A percentile compares a stretch with the other conserved stretches of the same genome.
Evolutionary conservation across 805 yeast species (phyloP).

Genomic region (Kodamaea laetipori): DNA sequence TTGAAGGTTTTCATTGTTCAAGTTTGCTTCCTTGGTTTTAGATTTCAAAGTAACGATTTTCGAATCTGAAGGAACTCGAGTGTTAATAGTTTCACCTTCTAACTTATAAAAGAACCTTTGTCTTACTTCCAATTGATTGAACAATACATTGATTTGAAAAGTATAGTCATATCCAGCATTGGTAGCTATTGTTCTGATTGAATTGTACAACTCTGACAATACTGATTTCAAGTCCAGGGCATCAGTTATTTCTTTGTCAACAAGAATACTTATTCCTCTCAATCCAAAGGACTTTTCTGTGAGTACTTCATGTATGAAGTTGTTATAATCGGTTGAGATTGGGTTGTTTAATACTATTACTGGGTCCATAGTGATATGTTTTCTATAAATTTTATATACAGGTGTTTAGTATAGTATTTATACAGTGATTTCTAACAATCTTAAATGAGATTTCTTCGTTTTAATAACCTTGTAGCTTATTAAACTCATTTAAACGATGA

Average conservation of each 20-base stretch:
- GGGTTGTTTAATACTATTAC: slow-evolving; percentile 9
- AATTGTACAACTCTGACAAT: slow-evolving; percentile 33
- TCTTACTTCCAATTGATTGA: slow-evolving; percentile 20
- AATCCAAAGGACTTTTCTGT: slow-evolving; percentile 1
- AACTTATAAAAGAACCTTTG: slow-evolving; percentile 3
- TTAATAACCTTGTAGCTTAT: too few species aligned
- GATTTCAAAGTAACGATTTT: not conserved
- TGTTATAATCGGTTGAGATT: slow-evolving; percentile 4
- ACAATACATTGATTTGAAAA: slow-evolving; percentile 33
- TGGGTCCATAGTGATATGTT: slow-evolving; percentile 3
- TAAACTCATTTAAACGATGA: too few species aligned
- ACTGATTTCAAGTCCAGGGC: slow-evolving; percentile 28
- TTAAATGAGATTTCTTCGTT: too few species aligned
- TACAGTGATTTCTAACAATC: not conserved
- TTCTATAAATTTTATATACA: slow-evolving; percentile 1
- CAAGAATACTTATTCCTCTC: slow-evolving; percentile 24
- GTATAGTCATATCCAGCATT: slow-evolving; percentile 24
- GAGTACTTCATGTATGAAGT: slow-evolving; percentile 2
- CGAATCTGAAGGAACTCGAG: not conserved
- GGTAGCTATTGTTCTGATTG: slow-evolving; percentile 24
- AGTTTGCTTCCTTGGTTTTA: slow-evolving; percentile 2
- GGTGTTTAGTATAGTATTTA: not conserved
- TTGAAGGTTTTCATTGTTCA: not conserved
- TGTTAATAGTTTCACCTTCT: not conserved
- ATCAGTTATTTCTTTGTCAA: slow-evolving; percentile 22